Percentiles rank a stretch among this genome's conserved stretches.
Evolutionary conservation across 139 green algal genomes (phyloP).

Genomic region (Coelastrella sp.): DNA sequence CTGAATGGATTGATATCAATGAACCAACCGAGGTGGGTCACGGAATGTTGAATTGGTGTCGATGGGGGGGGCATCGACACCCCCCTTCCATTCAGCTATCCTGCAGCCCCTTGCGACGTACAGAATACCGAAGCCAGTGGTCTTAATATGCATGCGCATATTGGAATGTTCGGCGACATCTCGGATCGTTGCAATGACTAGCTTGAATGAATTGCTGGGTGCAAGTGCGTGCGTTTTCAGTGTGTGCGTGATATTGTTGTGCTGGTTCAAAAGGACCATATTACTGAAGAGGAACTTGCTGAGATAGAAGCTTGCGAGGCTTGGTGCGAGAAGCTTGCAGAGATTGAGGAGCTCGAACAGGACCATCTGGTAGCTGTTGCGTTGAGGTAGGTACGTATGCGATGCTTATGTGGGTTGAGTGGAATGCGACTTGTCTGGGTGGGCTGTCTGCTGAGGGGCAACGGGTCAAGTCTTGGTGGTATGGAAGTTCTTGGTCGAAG

Average conservation of each 20-base stretch:
- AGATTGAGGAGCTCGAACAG: constrained; percentile 42
- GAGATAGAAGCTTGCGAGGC: constrained; percentile 42
- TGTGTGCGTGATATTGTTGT: neutral
- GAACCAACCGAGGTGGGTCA: constrained; percentile 15
- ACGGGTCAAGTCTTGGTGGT: too few relatives aligned
- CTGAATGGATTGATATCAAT: neutral
- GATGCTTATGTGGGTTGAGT: neutral
- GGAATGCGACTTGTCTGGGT: neutral
- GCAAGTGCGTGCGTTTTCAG: neutral
- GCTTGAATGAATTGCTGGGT: neutral
- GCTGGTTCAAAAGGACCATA: constrained; percentile 6
- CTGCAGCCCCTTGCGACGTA: too few relatives aligned
- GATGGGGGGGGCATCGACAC: neutral
- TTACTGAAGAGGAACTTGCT: constrained; percentile 42
- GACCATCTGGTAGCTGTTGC: constrained; percentile 38
- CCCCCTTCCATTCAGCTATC: neutral
- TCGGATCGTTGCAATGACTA: too few relatives aligned
- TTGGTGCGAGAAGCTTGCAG: constrained; percentile 27
- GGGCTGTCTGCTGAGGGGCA: neutral
- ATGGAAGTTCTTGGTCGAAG: neutral
- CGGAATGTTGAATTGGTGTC: too few relatives aligned
- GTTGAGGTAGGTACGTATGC: constrained; percentile 50
- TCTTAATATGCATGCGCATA: too few relatives aligned
- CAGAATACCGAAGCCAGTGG: too few relatives aligned
- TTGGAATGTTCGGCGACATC: too few relatives aligned